Evolutionary conservation across 129 eudicot species (phyloP).

Genomic region (Pittosporum tobira): DNA sequence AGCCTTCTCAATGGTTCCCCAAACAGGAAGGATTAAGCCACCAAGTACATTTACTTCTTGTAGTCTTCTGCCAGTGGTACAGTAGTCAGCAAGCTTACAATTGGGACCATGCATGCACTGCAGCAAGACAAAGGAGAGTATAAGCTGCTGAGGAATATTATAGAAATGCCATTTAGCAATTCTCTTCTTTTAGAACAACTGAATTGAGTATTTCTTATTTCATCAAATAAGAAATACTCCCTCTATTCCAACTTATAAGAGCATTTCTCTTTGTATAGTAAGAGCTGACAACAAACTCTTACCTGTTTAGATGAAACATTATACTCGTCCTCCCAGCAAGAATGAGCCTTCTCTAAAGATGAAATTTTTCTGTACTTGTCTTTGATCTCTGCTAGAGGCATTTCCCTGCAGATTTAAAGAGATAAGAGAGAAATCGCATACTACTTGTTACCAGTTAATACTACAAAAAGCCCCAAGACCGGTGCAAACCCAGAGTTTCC

Average conservation of each 20-base stretch:
- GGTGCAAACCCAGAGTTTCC: no score
- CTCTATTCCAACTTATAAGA: no score
- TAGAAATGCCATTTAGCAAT: no score
- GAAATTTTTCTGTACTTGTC: constrained; percentile 73
- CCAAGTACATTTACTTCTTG: constrained; percentile 95
- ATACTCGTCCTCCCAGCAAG: constrained; percentile 90
- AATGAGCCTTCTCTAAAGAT: constrained; percentile 69
- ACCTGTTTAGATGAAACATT: constrained; percentile 88
- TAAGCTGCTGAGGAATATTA: no score
- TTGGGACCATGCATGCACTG: constrained; percentile 99
- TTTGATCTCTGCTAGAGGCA: constrained; percentile 70
- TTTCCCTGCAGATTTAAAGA: constrained; percentile 62
- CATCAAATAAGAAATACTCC: no score
- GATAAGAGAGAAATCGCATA: neutral
- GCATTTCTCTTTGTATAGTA: no score
- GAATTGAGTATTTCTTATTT: no score
- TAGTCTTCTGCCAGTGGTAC: constrained; percentile 86
- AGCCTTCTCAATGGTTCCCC: constrained; percentile 95
- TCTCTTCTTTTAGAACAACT: no score
- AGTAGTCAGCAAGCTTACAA: constrained; percentile 79
- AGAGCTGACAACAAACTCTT: constrained; percentile 3
- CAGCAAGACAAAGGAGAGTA: constrained; percentile 13
- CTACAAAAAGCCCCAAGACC: no score
- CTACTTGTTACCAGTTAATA: neutral
- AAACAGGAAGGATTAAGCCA: constrained; percentile 93